Percentiles rank a stretch among this genome's conserved stretches.
These are phyloP conservation scores for Vinca minor DNA, from an alignment of 257 asterid genomes.

Conservation along the genomic window DNA sequence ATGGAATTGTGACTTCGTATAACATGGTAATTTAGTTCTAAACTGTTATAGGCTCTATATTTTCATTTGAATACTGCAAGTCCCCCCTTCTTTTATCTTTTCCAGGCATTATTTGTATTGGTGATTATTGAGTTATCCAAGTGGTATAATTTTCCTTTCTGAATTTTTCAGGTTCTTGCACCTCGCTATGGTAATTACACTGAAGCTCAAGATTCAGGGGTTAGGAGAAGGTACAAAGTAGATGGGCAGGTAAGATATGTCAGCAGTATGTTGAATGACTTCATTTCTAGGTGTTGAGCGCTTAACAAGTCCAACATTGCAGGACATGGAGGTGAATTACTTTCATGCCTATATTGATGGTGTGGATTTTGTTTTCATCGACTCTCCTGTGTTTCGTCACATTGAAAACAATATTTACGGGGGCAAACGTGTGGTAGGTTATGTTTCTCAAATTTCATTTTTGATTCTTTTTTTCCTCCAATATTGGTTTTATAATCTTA, in stretches of 20 bases:
- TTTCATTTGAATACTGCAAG: not conserved
- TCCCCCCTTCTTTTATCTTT: conserved; percentile 3
- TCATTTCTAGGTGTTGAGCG: conserved; percentile 7
- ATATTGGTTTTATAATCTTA: not conserved
- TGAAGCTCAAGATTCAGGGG: conserved; percentile 66
- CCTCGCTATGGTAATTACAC: conserved; percentile 76
- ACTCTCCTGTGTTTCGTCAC: conserved; percentile 52
- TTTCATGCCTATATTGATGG: conserved; percentile 89
- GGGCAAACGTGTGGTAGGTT: conserved; percentile 67
- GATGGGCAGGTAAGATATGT: conserved; percentile 69
- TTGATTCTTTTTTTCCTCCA: not conserved
- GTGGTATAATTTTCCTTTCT: conserved; percentile 6
- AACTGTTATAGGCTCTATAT: too few species aligned
- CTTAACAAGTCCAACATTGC: conserved; percentile 23
- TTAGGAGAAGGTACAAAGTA: conserved; percentile 61
- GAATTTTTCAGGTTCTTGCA: conserved; percentile 55
- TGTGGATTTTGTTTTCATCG: conserved; percentile 89
- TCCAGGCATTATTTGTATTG: not conserved
- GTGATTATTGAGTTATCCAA: not conserved
- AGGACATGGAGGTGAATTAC: conserved; percentile 86
- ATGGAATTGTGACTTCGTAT: not conserved
- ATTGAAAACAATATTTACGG: conserved; percentile 61
- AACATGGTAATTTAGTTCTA: not conserved
- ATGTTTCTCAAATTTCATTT: conserved; percentile 3
- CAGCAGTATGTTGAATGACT: conserved; percentile 14